A percentile compares a stretch with the other conserved stretches of the same genome.
These are phyloP conservation scores for Cytospora mali DNA, from an alignment of 2,329 filamentous ascomycete genomes.

Conservation along the genomic window DNA sequence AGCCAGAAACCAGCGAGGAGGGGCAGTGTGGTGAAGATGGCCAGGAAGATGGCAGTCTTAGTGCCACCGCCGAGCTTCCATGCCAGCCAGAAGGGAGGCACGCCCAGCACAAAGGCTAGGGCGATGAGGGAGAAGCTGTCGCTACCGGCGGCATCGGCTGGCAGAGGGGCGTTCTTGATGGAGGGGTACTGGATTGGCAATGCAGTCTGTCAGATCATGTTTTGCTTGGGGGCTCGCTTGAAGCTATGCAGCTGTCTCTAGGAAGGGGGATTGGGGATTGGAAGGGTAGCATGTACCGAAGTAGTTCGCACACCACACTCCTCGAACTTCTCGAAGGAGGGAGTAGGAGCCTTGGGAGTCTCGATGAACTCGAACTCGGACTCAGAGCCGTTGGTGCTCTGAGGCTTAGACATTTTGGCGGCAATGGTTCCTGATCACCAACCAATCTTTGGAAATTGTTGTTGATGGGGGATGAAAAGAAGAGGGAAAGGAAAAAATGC, in stretches of 20 bases:
- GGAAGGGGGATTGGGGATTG: background rate
- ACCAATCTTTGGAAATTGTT: background rate
- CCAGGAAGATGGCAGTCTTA: conserved; percentile 87
- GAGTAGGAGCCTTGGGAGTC: conserved; percentile 54
- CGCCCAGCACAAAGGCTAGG: conserved; percentile 69
- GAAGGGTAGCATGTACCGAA: conserved; percentile 45
- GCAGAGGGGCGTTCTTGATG: conserved; percentile 93
- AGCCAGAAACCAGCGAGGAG: conserved; percentile 84
- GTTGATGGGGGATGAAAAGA: background rate
- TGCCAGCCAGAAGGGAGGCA: conserved; percentile 77
- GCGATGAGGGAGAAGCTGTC: conserved; percentile 85
- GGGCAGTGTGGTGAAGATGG: conserved; percentile 74
- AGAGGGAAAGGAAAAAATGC: background rate
- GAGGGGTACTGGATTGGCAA: conserved; percentile 67
- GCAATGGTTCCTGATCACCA: conserved; percentile 12
- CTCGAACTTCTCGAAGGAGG: conserved; percentile 54
- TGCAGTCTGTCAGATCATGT: conserved; percentile 7
- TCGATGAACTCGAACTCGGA: conserved; percentile 67
- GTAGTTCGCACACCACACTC: conserved; percentile 60
- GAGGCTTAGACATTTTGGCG: conserved; percentile 51
- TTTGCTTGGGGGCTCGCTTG: background rate
- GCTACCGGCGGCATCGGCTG: conserved; percentile 81
- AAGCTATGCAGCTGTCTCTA: background rate
- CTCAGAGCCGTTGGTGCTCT: conserved; percentile 52
- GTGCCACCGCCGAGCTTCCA: conserved; percentile 84